Evolutionary conservation across 106 monocot genomes (phyloP), one percentile per base, ranked within the genome.

Genomic region (Apostasia ramifera): DNA sequence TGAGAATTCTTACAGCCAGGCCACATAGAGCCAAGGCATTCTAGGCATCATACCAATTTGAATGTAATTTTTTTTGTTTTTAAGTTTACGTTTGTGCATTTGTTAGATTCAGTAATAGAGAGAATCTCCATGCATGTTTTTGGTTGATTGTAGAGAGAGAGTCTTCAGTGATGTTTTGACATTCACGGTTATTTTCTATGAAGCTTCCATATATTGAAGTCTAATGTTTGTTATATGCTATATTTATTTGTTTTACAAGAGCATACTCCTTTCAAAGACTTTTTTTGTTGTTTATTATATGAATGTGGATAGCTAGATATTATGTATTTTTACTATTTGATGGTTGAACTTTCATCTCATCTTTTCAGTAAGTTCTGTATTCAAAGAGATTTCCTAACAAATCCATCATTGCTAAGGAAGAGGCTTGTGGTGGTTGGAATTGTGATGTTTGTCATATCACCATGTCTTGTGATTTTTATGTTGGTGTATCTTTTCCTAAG

Each of bases 391-490:
- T 98, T 93, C 76, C 47, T 93, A 42, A 77, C 83, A 37, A 90
- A 90, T 61, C 81, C 98, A 61, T 85, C 77, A 55, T 78, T 83
- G 47, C 58, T 98, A 10, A 98, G 67, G 70, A 87, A 81, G 79
- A 83, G 90, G 52, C 77, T 93, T 10, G 57, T 83, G 55, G 63
- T 78, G 41, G 80, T 98, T 76, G 98, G 98, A 54, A 69, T 88
- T 69, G 75, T 52, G 53, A 93, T 93, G 90, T 57, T 98, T 77
- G 70, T 93, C 44, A 71, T 98, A 59, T 93, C 98, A 6, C 98
- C 98, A 15, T 98, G 90, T 39, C 81, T 93, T 60, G 78, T 98
- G 51, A 93, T 98, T 57, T 98, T 98, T 75, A 85, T 90, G 85
- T 68, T 98, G 63, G 93, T 98, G 15, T 98, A 98, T 75, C 79